Evolutionary conservation across 2,329 filamentous ascomycete genomes (phyloP), one percentile per base, ranked within the genome.

Genomic region (Sporothrix inflata): DNA sequence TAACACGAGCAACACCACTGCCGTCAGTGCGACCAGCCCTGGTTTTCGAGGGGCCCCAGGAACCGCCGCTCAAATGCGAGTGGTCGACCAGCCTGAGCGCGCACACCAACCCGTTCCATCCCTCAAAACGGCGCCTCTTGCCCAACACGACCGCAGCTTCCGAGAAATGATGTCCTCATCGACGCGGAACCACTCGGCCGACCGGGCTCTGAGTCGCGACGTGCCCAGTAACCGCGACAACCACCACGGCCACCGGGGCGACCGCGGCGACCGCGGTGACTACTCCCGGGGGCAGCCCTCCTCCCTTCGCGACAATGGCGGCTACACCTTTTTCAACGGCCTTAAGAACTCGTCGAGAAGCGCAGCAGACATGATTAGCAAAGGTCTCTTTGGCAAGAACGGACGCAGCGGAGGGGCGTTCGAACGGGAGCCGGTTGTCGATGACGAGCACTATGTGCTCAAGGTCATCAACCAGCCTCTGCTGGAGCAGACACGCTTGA

Each of bases 401-500:
- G 87, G 87, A 24, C 87, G 92, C 71, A 92, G 90, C 77, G 93
- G 92, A 78, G 92, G 89, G 76, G 88, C 90, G 49, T 87, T 81
- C 76, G 92, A 90, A 79, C 91, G 82, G 74, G 90, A 92, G 73
- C 83, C 85, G 4, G 81, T 87, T 1, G 83, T 94, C 14, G 93
- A 94, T 76, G 91, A 94, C 77, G 93, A 96, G 78, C 91, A 94
- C 77, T 97, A 98, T 78, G 87, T 92, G 71, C 86, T 94, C 77
- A 93, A 92, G 76, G 90, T 97, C 57, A 93, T 98, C 79, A 97
- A 96, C 77, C 85, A 92, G 67, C 94, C 94, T 1, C 84, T 98
- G 40, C 87, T 97, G 34, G 92, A 97, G 79, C 95, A 98, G 82
- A 94, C 94, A 7, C 90, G 95, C n/a, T 85, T 90, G 75, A 98